Base-by-base conservation (phyloP, 169 alveolate species). In the Cryptosporidium ubiquitum region DNA sequence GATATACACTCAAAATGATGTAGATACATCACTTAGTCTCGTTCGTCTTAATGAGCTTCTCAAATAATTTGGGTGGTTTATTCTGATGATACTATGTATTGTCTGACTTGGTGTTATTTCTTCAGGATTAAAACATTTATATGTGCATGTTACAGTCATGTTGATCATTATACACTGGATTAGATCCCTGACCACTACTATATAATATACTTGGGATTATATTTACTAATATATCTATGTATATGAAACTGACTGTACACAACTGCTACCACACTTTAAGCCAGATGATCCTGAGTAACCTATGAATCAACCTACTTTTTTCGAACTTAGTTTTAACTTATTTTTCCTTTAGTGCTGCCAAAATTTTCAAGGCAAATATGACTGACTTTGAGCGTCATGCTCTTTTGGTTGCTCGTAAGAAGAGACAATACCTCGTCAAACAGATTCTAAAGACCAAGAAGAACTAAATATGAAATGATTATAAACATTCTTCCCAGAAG, bases 321-420 rank as follows among this genome's bases (percentile, higher is more conserved):
- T 31, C 9, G 16, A 69, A 4, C 44, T 69, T 20, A 39, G 1
- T 20, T 2, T 49, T 52, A 73, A 37, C 57, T 37, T 14, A 12
- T 49, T 51, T 23, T 31, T 57, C 39, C 47, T 64, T 79, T 58
- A 79, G 89, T 39, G 75, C 75, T 58, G 75, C 89, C 57, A 79
- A 79, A 64, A 26, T 79, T 9, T 79, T 79, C 68, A 79, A 85
- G 92, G 92, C 92, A 1, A 70, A 89, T 84, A 94, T 95, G 85
- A 95, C 95, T 12, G 98, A 96, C 94, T 96, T 94, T 69, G 96
- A 96, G 44, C 93, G 98, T 84, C 95, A 95, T 91, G 94, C 95
- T 91, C 91, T 95, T 37, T 89, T 92, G 91, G 93, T 92, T 47
- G 95, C 95, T 55, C 89, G 89, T 64, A 79, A 79, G 68, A 79